Evolutionary conservation across 139 green algal species (phyloP).

Genomic region (Chlorella sp.): DNA sequence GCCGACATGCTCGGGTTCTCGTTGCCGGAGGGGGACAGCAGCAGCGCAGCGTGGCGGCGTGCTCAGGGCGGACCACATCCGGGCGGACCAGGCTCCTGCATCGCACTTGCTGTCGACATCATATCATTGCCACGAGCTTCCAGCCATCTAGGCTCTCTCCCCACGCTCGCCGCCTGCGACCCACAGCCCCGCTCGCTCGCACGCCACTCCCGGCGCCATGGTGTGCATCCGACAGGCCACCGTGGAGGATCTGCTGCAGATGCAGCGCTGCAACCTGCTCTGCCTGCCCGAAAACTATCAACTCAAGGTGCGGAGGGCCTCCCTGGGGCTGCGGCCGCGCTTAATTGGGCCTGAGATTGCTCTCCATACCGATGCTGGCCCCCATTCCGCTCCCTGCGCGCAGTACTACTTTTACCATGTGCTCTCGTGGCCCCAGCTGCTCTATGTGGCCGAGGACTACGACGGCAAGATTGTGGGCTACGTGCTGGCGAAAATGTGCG

Average conservation of each 20-base stretch:
- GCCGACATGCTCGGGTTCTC: too few species aligned
- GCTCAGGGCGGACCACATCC: too few species aligned
- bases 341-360: too few species aligned
- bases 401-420: conserved; percentile 99
- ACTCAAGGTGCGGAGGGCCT: conserved; percentile 82
- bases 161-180: too few species aligned
- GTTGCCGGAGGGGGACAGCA: too few species aligned
- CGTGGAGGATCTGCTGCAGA: conserved; percentile 93
- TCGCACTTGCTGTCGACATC: too few species aligned
- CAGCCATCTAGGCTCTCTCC: too few species aligned
- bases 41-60: too few species aligned
- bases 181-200: too few species aligned
- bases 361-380: background rate
- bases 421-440: conserved; percentile 97
- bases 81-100: too few species aligned
- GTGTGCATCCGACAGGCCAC: conserved; percentile 94
- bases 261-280: conserved; percentile 97
- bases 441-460: conserved; percentile 98
- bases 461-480: conserved; percentile 98
- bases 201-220: conserved; percentile 58
- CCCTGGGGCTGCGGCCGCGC: background rate
- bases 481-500: conserved; percentile 98
- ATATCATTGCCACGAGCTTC: too few species aligned
- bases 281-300: conserved; percentile 99
- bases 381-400: conserved; percentile 8